Percentiles rank a stretch among this genome's conserved stretches.
These are phyloP conservation scores for Elsinoe ampelina DNA, from an alignment of 2,329 filamentous ascomycete genomes.

Conservation along the genomic window DNA sequence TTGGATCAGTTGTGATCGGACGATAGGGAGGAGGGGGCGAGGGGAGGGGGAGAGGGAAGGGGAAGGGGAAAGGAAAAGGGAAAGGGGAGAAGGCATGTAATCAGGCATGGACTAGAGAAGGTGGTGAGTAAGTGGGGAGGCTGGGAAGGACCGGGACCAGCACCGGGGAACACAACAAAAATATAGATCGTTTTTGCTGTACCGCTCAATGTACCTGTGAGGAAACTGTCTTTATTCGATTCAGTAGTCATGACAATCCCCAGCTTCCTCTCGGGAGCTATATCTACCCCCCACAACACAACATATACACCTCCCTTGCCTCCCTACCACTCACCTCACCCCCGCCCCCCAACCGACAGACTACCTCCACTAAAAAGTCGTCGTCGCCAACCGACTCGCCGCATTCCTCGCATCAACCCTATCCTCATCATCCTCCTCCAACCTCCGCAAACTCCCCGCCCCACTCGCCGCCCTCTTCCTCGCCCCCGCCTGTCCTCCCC, in stretches of 20 bases:
- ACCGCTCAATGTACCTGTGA: neutral
- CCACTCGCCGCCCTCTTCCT: conserved; percentile 41
- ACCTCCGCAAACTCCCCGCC: conserved; percentile 47
- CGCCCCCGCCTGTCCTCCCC: conserved; percentile 32
- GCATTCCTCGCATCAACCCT: conserved; percentile 92
- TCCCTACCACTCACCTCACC: too few species aligned
- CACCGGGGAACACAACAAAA: neutral
- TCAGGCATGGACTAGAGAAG: neutral
- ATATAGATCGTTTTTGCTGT: neutral
- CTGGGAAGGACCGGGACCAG: neutral
- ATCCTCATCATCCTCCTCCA: conserved; percentile 81
- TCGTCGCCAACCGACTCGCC: conserved; percentile 83
- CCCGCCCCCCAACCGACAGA: neutral
- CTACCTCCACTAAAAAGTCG: conserved; percentile 60
- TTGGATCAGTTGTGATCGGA: conserved; percentile 53
- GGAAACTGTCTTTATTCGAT: neutral
- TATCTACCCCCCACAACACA: neutral
- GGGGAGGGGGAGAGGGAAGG: too few species aligned
- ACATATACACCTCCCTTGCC: neutral
- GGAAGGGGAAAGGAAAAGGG: too few species aligned
- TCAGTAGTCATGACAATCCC: neutral
- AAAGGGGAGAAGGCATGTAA: neutral
- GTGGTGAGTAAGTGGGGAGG: neutral
- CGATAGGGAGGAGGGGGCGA: too few species aligned
- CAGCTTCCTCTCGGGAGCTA: neutral